Evolutionary conservation across 768 basidiomycete species (phyloP).

Genomic region (Mycena filopes): DNA sequence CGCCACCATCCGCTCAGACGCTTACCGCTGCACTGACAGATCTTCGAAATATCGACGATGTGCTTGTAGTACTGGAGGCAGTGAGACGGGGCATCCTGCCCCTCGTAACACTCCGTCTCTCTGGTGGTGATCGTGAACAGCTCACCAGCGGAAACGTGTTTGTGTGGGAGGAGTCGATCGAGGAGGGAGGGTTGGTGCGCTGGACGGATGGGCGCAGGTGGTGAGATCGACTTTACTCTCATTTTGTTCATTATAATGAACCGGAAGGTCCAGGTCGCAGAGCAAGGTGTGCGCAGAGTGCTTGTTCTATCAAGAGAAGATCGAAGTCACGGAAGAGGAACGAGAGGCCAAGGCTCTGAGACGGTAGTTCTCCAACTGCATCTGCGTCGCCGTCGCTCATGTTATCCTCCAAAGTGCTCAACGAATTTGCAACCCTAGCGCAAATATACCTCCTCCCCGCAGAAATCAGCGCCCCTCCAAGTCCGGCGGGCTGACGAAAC

Average conservation of each 20-base stretch:
- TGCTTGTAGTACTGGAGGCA: slow-evolving; percentile 65
- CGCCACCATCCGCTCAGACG: background rate
- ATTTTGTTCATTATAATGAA: background rate
- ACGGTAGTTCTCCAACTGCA: slow-evolving; percentile 18
- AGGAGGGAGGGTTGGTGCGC: slow-evolving; percentile 59
- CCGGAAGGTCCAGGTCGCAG: slow-evolving; percentile 58
- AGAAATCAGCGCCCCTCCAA: slow-evolving; percentile 65
- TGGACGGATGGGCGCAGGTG: slow-evolving; percentile 73
- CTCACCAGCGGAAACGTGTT: slow-evolving; percentile 64
- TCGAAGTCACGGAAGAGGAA: slow-evolving; percentile 66
- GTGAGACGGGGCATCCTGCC: slow-evolving; percentile 62
- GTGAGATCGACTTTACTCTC: slow-evolving; percentile 39
- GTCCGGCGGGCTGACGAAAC: slow-evolving; percentile 66
- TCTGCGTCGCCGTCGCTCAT: slow-evolving; percentile 1
- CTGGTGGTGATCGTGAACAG: slow-evolving; percentile 59
- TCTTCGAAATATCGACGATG: slow-evolving; percentile 64
- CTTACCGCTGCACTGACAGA: slow-evolving; percentile 43
- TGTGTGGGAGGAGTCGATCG: slow-evolving; percentile 70
- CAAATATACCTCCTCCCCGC: slow-evolving; percentile 51
- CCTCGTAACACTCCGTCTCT: slow-evolving; percentile 59
- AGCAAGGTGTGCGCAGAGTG: slow-evolving; percentile 71
- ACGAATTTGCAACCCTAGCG: slow-evolving; percentile 55
- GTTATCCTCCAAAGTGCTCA: slow-evolving; percentile 45
- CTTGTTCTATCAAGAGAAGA: slow-evolving; percentile 68
- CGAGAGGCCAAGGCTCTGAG: slow-evolving; percentile 62